Evolutionary conservation across 2,329 filamentous ascomycete species (phyloP).

Genomic region (Cladosporium halotolerans): DNA sequence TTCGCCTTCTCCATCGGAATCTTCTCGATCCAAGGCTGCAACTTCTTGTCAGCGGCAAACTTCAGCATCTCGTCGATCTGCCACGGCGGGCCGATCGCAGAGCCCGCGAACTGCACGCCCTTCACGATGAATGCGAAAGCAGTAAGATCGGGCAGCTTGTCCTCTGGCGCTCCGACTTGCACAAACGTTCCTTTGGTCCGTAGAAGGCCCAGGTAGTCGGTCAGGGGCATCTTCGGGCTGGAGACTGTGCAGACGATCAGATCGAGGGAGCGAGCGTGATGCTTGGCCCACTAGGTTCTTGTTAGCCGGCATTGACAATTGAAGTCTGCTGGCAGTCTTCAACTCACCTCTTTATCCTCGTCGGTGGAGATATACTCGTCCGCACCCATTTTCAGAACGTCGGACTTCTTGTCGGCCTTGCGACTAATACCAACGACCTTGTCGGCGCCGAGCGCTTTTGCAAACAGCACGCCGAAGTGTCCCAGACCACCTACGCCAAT

Average conservation of each 20-base stretch:
- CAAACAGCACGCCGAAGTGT: slow-evolving; percentile 66
- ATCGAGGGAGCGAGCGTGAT: slow-evolving; percentile 48
- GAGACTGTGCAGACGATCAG: slow-evolving; percentile 56
- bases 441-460: slow-evolving; percentile 63
- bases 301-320: background rate
- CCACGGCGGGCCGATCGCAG: slow-evolving; percentile 46
- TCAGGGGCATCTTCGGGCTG: slow-evolving; percentile 55
- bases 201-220: slow-evolving; percentile 56
- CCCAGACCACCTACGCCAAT: slow-evolving; percentile 63
- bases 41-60: slow-evolving; percentile 52
- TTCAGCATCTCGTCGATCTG: slow-evolving; percentile 58
- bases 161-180: slow-evolving; percentile 61
- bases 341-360: slow-evolving; percentile 42
- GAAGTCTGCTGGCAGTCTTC: background rate
- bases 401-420: slow-evolving; percentile 50
- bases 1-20: slow-evolving; percentile 55
- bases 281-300: slow-evolving; percentile 45
- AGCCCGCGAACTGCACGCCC: slow-evolving; percentile 42
- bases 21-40: slow-evolving; percentile 59
- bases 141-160: slow-evolving; percentile 47
- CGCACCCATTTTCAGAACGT: slow-evolving; percentile 58
- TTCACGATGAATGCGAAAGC: slow-evolving; percentile 55
- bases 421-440: slow-evolving; percentile 60
- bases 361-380: slow-evolving; percentile 52
- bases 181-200: slow-evolving; percentile 55